A percentile compares a stretch with the other conserved stretches of the same genome.
Evolutionary conservation across 345 rosid genomes (phyloP).

Genomic region (Aquilaria malaccensis): DNA sequence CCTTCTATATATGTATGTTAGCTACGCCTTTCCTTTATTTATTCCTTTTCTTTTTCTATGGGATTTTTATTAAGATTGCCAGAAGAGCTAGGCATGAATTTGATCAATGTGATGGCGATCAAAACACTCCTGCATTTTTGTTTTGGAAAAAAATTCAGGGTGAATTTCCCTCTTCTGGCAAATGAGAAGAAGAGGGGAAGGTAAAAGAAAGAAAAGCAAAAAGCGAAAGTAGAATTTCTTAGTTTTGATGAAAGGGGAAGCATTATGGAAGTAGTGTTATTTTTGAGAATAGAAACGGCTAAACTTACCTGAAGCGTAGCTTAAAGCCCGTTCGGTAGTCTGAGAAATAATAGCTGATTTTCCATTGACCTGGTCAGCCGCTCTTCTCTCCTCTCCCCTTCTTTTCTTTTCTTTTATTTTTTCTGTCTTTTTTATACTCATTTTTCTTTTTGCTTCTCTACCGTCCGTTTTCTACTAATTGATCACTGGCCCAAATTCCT

Average conservation of each 20-base stretch:
- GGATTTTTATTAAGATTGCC: background rate
- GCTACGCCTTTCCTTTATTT: background rate
- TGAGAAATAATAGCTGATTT: slow-evolving; percentile 3
- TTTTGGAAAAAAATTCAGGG: background rate
- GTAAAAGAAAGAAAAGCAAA: slow-evolving; percentile 14
- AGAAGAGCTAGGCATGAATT: background rate
- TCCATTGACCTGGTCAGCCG: background rate
- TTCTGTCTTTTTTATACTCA: too few relatives aligned
- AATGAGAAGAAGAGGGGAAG: slow-evolving; percentile 16
- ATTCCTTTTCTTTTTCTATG: background rate
- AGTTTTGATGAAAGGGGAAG: slow-evolving; percentile 13
- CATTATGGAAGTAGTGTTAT: slow-evolving; percentile 10
- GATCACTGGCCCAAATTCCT: too few relatives aligned
- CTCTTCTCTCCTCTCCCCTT: too few relatives aligned
- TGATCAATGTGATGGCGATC: too few relatives aligned
- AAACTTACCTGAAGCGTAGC: slow-evolving; percentile 3
- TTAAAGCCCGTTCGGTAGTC: background rate
- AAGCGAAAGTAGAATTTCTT: slow-evolving; percentile 6
- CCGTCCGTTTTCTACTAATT: too few relatives aligned
- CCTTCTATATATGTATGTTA: background rate
- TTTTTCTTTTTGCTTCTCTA: too few relatives aligned
- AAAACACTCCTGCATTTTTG: too few relatives aligned
- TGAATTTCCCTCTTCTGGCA: slow-evolving; percentile 18
- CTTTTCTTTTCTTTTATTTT: too few relatives aligned
- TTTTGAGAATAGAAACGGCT: slow-evolving; percentile 12